Conservation (phyloP, 306 rosid species). For the Glycine tomentella region DNA sequence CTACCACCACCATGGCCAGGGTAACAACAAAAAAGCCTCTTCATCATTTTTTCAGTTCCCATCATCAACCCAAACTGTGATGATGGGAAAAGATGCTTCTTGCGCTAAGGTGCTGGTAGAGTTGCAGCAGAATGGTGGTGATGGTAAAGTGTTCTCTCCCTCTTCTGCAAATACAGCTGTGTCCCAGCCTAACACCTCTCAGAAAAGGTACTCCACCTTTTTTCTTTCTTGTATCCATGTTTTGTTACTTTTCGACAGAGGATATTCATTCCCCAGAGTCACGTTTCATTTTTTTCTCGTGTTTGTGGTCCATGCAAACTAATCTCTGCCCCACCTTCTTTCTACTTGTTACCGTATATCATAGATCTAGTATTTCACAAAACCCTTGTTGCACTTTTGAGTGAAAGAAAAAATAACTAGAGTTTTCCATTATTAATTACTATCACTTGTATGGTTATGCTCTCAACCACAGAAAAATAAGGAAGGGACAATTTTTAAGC, state of each 20-base stretch:
- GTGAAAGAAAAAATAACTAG: constrained; percentile 34
- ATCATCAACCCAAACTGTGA: constrained; percentile 47
- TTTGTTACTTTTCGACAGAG: constrained; percentile 61
- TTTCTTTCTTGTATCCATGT: constrained; percentile 35
- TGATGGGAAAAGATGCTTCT: constrained; percentile 56
- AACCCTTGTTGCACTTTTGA: constrained; percentile 35
- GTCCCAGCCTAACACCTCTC: constrained; percentile 70
- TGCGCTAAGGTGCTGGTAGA: constrained; percentile 59
- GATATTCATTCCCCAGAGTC: constrained; percentile 67
- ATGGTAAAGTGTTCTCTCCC: constrained; percentile 57
- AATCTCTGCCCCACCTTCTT: constrained; percentile 25
- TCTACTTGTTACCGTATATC: constrained; percentile 27
- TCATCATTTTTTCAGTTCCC: constrained; percentile 63
- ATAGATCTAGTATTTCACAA: constrained; percentile 48
- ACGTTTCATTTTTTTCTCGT: constrained; percentile 27
- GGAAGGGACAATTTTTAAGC: constrained; percentile 34
- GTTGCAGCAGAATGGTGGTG: constrained; percentile 60
- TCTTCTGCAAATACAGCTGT: constrained; percentile 83
- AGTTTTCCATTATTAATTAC: constrained; percentile 20
- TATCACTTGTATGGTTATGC: neutral
- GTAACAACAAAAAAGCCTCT: constrained; percentile 46
- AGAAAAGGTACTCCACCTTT: constrained; percentile 77
- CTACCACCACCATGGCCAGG: constrained; percentile 43
- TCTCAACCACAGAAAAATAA: constrained; percentile 14
- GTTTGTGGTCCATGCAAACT: constrained; percentile 69